Evolutionary conservation across 2,329 filamentous ascomycete genomes (phyloP), one percentile per base, ranked within the genome.

Genomic region (Rhexocercosporidium sp.): DNA sequence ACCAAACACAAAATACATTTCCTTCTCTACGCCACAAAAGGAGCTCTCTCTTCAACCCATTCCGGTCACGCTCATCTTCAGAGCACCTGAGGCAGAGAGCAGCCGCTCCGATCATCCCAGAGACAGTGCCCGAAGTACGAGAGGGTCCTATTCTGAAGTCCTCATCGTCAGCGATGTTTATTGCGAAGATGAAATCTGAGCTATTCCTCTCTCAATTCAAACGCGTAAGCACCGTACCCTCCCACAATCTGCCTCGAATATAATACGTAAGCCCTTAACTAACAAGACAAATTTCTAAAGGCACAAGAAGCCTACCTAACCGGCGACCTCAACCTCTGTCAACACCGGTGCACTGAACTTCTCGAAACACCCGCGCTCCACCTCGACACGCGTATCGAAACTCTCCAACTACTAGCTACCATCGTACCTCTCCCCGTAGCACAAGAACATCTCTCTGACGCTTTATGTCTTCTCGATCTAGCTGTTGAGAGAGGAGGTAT

Each of bases 281-380:
- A 18, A 37, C 29, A 37, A 3, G 11, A 37, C 34, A 11, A 11
- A 37, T 37, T 11, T 37, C 51, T n/a, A 31, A 3, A 63, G 61
- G 61, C 61, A 31, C 61, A 63, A 63, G 61, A 54, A 63, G 61
- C 61, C n/a, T 63, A 63, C 37, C 61, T 63, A 34, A 7, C 18
- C 16, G 34, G 25, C 9, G 61, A 63, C 37, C 34, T 63, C 27
- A 5, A n/a, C 14, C 49, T 63, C 34, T 63, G 61, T 18, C 47
- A 18, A 3, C 61, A 63, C 34, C 61, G 61, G 8, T 63, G 61
- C 27, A 22, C 20, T 20, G 61, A 54, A 22, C 61, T 63, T 18
- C 61, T 54, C 22, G 37, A 54, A 20, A 54, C 34, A 54, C 37
- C 61, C 5, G 51, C 61, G 2, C 61, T 63, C 16, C 61, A 63